These are phyloP conservation scores for Amphirosellinia nigrospora DNA, from an alignment of 495 filamentous ascomycete species.

Conservation along the genomic window DNA sequence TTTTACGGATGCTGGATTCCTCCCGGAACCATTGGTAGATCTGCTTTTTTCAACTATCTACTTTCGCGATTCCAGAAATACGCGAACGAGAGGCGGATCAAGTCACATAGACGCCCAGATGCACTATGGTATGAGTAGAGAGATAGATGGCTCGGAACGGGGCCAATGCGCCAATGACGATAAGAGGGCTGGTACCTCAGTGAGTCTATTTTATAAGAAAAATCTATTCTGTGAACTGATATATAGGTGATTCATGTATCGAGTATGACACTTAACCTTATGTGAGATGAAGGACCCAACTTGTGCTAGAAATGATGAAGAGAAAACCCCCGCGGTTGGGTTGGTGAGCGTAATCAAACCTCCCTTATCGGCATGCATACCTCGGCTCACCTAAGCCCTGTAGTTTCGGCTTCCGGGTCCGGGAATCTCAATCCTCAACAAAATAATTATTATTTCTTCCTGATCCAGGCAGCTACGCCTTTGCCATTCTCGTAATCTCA, in stretches of 20 bases:
- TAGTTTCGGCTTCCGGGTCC: not conserved
- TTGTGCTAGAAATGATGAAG: not conserved
- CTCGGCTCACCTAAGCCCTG: conserved; percentile 18
- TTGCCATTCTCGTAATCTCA: not conserved
- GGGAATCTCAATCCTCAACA: not conserved
- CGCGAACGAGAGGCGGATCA: no score
- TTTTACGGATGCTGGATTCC: not conserved
- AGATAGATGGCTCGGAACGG: no score
- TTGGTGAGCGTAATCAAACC: not conserved
- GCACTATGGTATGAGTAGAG: no score
- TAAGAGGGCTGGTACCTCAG: no score
- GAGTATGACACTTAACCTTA: not conserved
- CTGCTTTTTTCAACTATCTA: not conserved
- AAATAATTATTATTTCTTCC: not conserved
- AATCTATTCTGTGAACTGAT: not conserved
- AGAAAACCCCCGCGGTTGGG: not conserved
- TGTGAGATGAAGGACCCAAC: not conserved
- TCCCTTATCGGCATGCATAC: not conserved
- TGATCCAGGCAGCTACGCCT: not conserved
- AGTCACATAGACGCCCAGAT: no score
- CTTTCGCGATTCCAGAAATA: not conserved
- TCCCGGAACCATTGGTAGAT: not conserved
- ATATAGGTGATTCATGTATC: not conserved
- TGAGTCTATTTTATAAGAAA: not conserved
- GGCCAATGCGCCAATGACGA: no score